Conservation (phyloP, 495 filamentous ascomycete species). For the Podospora fimiseda region DNA sequence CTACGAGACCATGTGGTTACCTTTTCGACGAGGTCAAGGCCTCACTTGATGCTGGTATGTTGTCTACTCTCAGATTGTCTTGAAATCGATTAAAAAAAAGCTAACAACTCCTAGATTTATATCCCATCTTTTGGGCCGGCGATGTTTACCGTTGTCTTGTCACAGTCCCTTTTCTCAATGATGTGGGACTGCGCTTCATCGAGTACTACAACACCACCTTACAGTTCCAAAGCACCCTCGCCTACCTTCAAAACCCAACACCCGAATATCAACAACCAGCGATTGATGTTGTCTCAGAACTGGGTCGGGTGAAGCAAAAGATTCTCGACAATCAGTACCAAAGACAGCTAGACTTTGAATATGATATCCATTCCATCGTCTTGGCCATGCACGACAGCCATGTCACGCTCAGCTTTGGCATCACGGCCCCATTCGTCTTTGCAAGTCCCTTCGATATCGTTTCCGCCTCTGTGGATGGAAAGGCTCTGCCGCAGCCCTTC, state of each 20-base stretch:
- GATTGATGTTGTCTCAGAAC: constrained; percentile 42
- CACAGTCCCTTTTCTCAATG: constrained; percentile 50
- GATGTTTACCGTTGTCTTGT: constrained; percentile 48
- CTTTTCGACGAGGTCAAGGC: not conserved
- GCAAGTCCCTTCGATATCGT: constrained; percentile 37
- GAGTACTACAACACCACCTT: constrained; percentile 50
- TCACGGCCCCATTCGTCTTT: constrained; percentile 40
- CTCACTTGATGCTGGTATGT: too few species aligned
- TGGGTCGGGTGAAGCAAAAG: constrained; percentile 39
- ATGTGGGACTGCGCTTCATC: constrained; percentile 45
- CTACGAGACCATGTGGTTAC: not conserved
- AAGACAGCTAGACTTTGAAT: constrained; percentile 49
- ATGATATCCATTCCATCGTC: constrained; percentile 37
- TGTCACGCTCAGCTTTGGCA: constrained; percentile 34
- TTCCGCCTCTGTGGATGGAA: constrained; percentile 45
- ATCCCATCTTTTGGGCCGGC: constrained; percentile 28
- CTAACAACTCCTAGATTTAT: not conserved
- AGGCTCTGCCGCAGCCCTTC: constrained; percentile 41
- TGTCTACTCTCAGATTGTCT: too few species aligned
- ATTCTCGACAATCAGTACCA: constrained; percentile 32
- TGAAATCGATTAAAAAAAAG: too few species aligned
- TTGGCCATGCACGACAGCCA: constrained; percentile 44
- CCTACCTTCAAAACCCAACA: constrained; percentile 51
- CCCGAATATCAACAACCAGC: constrained; percentile 48
- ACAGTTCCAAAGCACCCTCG: constrained; percentile 52